Base-by-base conservation (phyloP, 305 asterid genomes). In the Fraxinus floribunda region DNA sequence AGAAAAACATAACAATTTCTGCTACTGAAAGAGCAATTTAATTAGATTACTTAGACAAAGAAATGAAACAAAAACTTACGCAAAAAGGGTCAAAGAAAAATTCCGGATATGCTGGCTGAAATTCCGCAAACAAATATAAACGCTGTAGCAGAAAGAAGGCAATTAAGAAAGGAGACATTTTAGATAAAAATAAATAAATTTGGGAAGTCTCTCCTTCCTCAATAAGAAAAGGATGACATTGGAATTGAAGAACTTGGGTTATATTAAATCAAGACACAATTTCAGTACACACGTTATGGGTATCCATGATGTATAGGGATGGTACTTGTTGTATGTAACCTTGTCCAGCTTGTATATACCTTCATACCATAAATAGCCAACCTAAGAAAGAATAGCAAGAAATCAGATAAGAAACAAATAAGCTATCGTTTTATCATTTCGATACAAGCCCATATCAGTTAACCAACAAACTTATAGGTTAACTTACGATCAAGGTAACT, bases 231-330 rank as follows among this genome's bases (percentile, higher is more conserved):
- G 32, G 71, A 62, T 62, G 32, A 29, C 75, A 68, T 7, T 68
- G 39, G 75, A 68, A 68, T 4, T 68, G 38, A 29, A 30, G 75
- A 68, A 29, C 75, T 68, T 3, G 38, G 38, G 0, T 30, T 30
- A 68, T 4, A 68, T 68, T 68, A 68, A 7, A 76, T 22, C 36
- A 80, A 79, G 79, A 36, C 15, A 10, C 44, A 13, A 68, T 11
- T 29, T 68, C 13, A 77, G 68, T 72, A 88, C 92, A n/a, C 81
- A 89, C 92, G 90, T 85, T 81, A 89, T 89, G 52, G 92, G 92
- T 77, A 89, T 88, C 92, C 92, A 89, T 79, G 92, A 89, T 26
- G 92, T 89, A 86, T 89, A 89, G 11, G 92, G 92, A 79, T 89
- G 92, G 57, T 76, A 82, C 81, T 88, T 89, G 84, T 89, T 89